A percentile compares a stretch with the other conserved stretches of the same genome.
These are phyloP conservation scores for Panellus pusillus DNA, from an alignment of 768 basidiomycete species.

Conservation along the genomic window DNA sequence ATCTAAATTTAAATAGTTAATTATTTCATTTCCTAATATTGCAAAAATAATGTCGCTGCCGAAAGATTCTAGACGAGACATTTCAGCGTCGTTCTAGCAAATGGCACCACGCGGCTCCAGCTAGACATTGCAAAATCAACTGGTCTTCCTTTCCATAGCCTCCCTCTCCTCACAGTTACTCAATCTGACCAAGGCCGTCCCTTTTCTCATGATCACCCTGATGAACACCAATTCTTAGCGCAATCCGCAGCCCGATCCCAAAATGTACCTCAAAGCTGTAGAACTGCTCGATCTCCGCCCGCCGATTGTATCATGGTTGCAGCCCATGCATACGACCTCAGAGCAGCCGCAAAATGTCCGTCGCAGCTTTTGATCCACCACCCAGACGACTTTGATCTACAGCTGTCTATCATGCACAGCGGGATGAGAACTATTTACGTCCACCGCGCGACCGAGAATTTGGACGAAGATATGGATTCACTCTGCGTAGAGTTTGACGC, in stretches of 20 bases:
- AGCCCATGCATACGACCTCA: slow-evolving; percentile 37
- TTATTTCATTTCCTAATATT: no score
- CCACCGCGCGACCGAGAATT: slow-evolving; percentile 32
- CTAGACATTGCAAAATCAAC: slow-evolving; percentile 31
- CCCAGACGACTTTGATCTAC: neutral
- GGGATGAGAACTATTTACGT: slow-evolving; percentile 37
- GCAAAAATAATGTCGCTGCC: no score
- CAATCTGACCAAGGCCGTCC: slow-evolving; percentile 25
- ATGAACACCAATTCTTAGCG: neutral
- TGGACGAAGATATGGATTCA: slow-evolving; percentile 28
- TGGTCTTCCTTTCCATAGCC: slow-evolving; percentile 27
- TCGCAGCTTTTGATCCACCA: neutral
- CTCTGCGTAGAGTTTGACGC: slow-evolving; percentile 26
- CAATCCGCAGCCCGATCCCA: slow-evolving; percentile 29
- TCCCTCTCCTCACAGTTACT: slow-evolving; percentile 31
- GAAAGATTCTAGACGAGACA: neutral
- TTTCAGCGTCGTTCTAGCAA: slow-evolving; percentile 32
- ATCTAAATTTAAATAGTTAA: no score
- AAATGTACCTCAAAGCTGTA: slow-evolving; percentile 29
- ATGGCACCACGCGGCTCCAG: slow-evolving; percentile 32
- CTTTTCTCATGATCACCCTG: slow-evolving; percentile 7
- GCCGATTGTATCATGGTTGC: slow-evolving; percentile 35
- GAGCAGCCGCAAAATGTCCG: slow-evolving; percentile 34
- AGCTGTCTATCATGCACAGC: slow-evolving; percentile 17
- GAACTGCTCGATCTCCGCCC: slow-evolving; percentile 27